Base-by-base conservation (phyloP, 768 basidiomycete species). In the Suillus cothurnatus region DNA sequence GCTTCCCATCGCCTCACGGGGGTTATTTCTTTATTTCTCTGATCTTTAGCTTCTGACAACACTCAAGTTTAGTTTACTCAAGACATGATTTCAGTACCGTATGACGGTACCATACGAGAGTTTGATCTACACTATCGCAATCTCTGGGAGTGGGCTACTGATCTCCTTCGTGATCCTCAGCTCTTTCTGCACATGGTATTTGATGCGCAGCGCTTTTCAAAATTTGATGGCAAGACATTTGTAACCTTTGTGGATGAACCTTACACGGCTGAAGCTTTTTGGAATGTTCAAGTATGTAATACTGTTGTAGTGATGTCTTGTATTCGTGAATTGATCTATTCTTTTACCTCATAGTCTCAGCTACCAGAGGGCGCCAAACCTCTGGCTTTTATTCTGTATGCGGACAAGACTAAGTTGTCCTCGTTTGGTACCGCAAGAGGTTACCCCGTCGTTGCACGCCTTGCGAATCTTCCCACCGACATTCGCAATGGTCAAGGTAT, bases 221-320 rank as follows among this genome's bases (percentile, higher is more conserved):
- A 45, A 4, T 45, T 45, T 1, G 8, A 45, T 21, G 43, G 21
- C 43, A 21, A 45, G 43, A 45, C 43, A 4, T 45, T 45, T 0
- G 8, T 45, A 21, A 9, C 3, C 11, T 45, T 45, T 21, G 21
- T 21, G 11, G 43, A 45, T 8, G 8, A 45, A 9, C 43, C 43
- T 45, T 45, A 21, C 43, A 45, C 43, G 4, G 43, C 43, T 1
- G 21, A 45, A 21, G 9, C 19, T 9, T 45, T 45, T 21, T 45
- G 43, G 21, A 45, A 74, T 9, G 63, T 73, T 23, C 78, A 82
- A 72, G 81, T 80, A 67, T 39, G 69, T 66, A 47, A n/a, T 12
- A 47, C 45, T n/a, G 4, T 11, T 47, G n/a, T 38, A 41, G 45
- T 38, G 2, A 38, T 26, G 28, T 52, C 2, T 39, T 6, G 15